A percentile compares a stretch with the other conserved stretches of the same genome.
Evolutionary conservation across 495 filamentous ascomycete genomes (phyloP).

Genomic region (Rostrohypoxylon terebratum): DNA sequence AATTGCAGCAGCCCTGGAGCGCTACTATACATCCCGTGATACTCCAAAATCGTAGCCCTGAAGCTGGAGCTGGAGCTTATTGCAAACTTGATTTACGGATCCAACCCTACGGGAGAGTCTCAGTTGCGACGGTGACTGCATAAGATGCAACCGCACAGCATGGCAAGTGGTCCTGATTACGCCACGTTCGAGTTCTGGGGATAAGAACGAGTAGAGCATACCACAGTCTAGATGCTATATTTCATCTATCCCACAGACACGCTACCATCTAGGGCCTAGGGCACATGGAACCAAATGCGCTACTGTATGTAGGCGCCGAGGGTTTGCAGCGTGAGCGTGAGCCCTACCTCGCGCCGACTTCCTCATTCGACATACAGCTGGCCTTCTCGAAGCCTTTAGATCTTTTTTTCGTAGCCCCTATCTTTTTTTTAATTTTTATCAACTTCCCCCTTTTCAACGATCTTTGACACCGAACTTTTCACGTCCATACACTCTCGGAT

Average conservation of each 20-base stretch:
- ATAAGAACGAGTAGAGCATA: neutral
- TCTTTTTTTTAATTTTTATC: neutral
- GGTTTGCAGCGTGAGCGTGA: neutral
- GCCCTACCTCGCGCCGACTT: conserved; percentile 14
- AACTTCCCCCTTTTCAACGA: neutral
- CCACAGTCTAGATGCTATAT: conserved; percentile 23
- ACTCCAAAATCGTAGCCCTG: neutral
- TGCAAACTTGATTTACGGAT: conserved; percentile 20
- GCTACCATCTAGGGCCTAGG: conserved; percentile 1
- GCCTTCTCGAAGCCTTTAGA: conserved; percentile 8
- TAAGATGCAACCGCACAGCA: conserved; percentile 41
- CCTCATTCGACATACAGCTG: neutral
- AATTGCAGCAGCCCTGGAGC: conserved; percentile 18
- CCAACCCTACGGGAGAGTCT: conserved; percentile 30
- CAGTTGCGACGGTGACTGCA: conserved; percentile 6
- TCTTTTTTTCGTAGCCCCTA: neutral
- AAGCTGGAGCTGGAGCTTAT: conserved; percentile 15
- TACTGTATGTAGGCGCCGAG: conserved; percentile 12
- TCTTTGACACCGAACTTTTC: neutral
- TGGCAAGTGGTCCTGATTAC: conserved; percentile 34
- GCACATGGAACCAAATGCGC: neutral
- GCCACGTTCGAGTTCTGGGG: conserved; percentile 13
- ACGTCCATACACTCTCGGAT: neutral
- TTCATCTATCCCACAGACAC: conserved; percentile 16
- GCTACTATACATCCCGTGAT: conserved; percentile 24